Percentiles rank a stretch among this genome's conserved stretches.
Conservation (phyloP, 768 basidiomycete species). For the Boletus subparvulus region DNA sequence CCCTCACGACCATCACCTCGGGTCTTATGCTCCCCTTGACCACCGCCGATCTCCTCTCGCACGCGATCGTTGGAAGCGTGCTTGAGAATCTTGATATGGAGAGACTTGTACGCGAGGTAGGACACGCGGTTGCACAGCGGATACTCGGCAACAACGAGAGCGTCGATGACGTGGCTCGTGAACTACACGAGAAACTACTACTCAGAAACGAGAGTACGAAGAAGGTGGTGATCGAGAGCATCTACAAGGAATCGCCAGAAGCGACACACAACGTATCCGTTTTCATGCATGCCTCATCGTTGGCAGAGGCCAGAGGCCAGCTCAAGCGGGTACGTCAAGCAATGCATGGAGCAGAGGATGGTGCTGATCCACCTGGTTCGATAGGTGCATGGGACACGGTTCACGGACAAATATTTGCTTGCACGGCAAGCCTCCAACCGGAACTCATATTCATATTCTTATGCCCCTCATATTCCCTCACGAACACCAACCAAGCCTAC, state of each 20-base stretch:
- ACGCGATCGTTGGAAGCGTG: slow-evolving; percentile 95
- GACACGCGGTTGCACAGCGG: slow-evolving; percentile 87
- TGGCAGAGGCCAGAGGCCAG: slow-evolving; percentile 71
- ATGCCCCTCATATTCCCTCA: slow-evolving; percentile 47
- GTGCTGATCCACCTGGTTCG: slow-evolving; percentile 5
- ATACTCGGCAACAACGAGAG: slow-evolving; percentile 92
- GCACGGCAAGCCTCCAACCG: slow-evolving; percentile 62
- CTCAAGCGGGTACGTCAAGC: slow-evolving; percentile 67
- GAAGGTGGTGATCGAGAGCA: slow-evolving; percentile 93
- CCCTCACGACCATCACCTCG: slow-evolving; percentile 88
- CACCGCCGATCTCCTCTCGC: slow-evolving; percentile 90
- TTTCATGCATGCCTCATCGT: slow-evolving; percentile 69
- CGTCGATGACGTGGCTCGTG: slow-evolving; percentile 94
- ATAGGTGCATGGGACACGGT: slow-evolving; percentile 91
- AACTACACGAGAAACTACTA: slow-evolving; percentile 87
- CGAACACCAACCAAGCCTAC: slow-evolving; percentile 42
- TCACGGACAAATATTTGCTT: slow-evolving; percentile 94
- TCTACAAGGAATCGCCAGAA: slow-evolving; percentile 90
- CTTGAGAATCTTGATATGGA: slow-evolving; percentile 99
- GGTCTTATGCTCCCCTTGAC: slow-evolving; percentile 96
- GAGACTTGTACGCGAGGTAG: slow-evolving; percentile 90
- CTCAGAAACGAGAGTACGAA: slow-evolving; percentile 96
- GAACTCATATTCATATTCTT: slow-evolving; percentile 52
- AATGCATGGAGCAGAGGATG: not conserved
- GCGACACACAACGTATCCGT: slow-evolving; percentile 86